Evolutionary conservation across 179 eudicot genomes (phyloP), one percentile per base, ranked within the genome.

Genomic region (Patellifolia procumbens): DNA sequence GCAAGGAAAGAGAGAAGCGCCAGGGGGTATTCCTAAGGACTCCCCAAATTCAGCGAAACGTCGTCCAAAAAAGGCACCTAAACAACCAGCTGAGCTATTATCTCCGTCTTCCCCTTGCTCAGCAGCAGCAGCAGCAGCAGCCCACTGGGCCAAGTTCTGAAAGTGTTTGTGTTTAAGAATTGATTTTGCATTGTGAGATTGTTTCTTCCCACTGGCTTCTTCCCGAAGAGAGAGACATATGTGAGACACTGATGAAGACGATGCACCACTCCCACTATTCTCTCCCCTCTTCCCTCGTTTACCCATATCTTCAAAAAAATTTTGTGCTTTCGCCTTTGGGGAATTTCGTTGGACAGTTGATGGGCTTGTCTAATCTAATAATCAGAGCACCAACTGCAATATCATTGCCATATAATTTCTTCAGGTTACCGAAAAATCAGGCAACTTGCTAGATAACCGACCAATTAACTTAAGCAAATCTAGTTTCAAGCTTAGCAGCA

Each of bases 11-110:
- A 87, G 65, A 65, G 93, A 82, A 32, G 84, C 88, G 79, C 91
- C 89, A 65, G 85, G 84, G 13, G 85, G 81, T 9, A 84, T 48
- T 7, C 89, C 91, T 61, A 87, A 65, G 24, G 86, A 78, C 79
- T 92, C 97, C 4, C 82, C 63, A 46, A 83, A 82, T 70, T 86
- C 86, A 52, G 94, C 91, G 70, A 91, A 83, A 11, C 79, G 80
- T 49, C 83, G 89, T 29, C 98, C 95, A 52, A 78, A 91, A 46
- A 89, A 86, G 2, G 97, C 95, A 67, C 84, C 90, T 55, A 94
- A 77, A 24, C 87, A 78, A 70, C 88, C 88, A 15, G 86, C 39
- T 29, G 83, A 82, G 3, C 85, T 85, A 70, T 88, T 83, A 12
- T 31, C n/a, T 13, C 31, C 12, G 28, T 17, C 10, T 24, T 5